Evolutionary conservation across 2,329 filamentous ascomycete genomes (phyloP).

Genomic region (Paraphoma chrysanthemicola): DNA sequence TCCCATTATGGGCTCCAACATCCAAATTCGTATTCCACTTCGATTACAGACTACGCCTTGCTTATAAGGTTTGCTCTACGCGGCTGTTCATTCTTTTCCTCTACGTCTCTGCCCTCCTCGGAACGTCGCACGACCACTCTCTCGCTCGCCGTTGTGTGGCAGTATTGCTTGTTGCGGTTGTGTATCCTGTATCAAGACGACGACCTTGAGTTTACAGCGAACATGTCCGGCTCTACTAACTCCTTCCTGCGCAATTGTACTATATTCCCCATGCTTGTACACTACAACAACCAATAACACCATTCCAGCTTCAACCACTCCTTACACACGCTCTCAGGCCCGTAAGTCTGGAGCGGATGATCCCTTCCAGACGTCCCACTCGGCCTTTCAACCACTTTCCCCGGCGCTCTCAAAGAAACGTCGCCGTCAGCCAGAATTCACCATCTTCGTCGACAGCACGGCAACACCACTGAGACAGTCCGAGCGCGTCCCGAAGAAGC

Average conservation of each 20-base stretch:
- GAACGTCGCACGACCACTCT: background rate
- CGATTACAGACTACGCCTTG: background rate
- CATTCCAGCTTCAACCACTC: background rate
- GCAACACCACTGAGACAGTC: background rate
- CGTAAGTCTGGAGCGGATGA: background rate
- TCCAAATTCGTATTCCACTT: background rate
- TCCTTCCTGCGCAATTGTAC: constrained; percentile 13
- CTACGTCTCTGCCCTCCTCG: background rate
- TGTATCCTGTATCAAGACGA: background rate
- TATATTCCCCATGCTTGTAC: constrained; percentile 5
- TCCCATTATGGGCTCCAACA: background rate
- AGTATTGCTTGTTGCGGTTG: constrained; percentile 3
- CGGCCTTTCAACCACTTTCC: background rate
- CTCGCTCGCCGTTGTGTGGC: background rate
- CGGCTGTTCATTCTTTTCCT: background rate
- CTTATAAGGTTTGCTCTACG: background rate
- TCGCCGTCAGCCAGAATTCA: constrained; percentile 15
- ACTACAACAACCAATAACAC: background rate
- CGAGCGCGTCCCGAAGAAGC: constrained; percentile 5
- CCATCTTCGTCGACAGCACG: constrained; percentile 17
- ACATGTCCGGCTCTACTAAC: constrained; percentile 8
- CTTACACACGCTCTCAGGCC: constrained; percentile 3
- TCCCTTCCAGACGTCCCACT: background rate
- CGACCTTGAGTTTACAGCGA: constrained; percentile 4
- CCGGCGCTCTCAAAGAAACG: constrained; percentile 6